Evolutionary conservation across 768 basidiomycete species (phyloP).

Genomic region (Amanita muscaria): DNA sequence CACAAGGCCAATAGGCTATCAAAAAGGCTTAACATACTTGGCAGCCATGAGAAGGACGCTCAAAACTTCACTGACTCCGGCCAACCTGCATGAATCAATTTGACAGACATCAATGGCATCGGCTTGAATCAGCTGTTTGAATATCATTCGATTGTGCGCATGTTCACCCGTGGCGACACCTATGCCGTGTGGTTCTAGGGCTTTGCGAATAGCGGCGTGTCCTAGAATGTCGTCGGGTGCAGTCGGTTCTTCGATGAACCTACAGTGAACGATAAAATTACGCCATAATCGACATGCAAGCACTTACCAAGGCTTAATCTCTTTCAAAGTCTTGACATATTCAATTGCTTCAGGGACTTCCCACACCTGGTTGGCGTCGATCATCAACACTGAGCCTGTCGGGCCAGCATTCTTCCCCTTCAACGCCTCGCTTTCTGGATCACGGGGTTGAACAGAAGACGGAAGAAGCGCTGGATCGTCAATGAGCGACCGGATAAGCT

Average conservation of each 20-base stretch:
- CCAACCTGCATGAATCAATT: constrained; percentile 90
- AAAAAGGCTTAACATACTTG: constrained; percentile 41
- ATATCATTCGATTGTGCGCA: constrained; percentile 90
- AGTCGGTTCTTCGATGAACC: constrained; percentile 93
- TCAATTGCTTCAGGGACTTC: constrained; percentile 90
- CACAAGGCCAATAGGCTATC: no score
- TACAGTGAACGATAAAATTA: background rate
- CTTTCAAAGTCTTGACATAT: constrained; percentile 71
- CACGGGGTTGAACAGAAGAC: constrained; percentile 41
- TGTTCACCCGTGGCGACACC: constrained; percentile 94
- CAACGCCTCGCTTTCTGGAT: constrained; percentile 54
- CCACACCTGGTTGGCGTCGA: constrained; percentile 97
- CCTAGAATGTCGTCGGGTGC: constrained; percentile 88
- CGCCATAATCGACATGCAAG: background rate
- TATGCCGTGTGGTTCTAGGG: constrained; percentile 69
- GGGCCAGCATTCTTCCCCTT: constrained; percentile 90
- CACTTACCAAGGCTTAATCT: constrained; percentile 78
- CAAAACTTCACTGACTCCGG: constrained; percentile 91
- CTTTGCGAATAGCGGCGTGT: constrained; percentile 72
- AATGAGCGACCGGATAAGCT: constrained; percentile 88
- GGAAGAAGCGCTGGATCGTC: constrained; percentile 86
- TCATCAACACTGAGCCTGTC: constrained; percentile 91
- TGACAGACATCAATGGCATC: constrained; percentile 93
- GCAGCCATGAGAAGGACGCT: constrained; percentile 85
- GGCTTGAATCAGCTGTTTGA: constrained; percentile 87